phyloP scores from a whole-genome alignment of 2,329 filamentous ascomycete genomes.

The Sarocladiaceae sp. region DNA sequence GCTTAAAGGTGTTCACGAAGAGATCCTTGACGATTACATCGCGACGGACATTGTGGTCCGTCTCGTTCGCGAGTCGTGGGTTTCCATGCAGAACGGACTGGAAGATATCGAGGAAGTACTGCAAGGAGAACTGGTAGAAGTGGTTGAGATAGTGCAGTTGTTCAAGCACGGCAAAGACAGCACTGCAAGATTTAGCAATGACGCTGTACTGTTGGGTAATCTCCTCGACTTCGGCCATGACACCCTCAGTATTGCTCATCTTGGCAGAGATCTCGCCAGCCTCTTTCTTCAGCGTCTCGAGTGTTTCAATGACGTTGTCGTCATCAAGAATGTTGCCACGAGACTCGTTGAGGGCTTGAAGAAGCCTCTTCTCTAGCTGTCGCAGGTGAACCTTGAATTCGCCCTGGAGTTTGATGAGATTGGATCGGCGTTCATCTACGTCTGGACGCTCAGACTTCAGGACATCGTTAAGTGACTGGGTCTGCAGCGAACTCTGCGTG shows the following conservation, averaged over 20 bases:
- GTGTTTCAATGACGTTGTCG: conserved; percentile 94
- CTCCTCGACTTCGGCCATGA: conserved; percentile 95
- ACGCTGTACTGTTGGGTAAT: conserved; percentile 93
- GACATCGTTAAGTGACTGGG: conserved; percentile 94
- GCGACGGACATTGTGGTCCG: conserved; percentile 70
- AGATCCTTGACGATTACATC: conserved; percentile 88
- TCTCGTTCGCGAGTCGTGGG: conserved; percentile 62
- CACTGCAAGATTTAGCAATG: conserved; percentile 90
- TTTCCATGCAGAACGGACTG: conserved; percentile 81
- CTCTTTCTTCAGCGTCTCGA: conserved; percentile 96
- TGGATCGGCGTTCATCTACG: conserved; percentile 91
- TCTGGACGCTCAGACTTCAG: conserved; percentile 96
- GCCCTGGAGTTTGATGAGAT: conserved; percentile 96
- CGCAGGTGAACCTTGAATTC: conserved; percentile 98
- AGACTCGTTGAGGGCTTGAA: conserved; percentile 95
- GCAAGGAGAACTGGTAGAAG: conserved; percentile 98
- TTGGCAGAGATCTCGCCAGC: conserved; percentile 93
- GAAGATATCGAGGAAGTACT: conserved; percentile 98
- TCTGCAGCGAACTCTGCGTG: conserved; percentile 96
- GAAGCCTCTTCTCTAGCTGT: conserved; percentile 85
- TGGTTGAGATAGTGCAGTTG: conserved; percentile 98
- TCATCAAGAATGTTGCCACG: conserved; percentile 97
- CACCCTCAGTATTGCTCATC: conserved; percentile 93
- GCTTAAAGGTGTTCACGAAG: conserved; percentile 85
- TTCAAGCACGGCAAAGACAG: conserved; percentile 93